These are phyloP conservation scores for Rhizopogon salebrosus DNA, from an alignment of 768 basidiomycete species.

Conservation along the genomic window DNA sequence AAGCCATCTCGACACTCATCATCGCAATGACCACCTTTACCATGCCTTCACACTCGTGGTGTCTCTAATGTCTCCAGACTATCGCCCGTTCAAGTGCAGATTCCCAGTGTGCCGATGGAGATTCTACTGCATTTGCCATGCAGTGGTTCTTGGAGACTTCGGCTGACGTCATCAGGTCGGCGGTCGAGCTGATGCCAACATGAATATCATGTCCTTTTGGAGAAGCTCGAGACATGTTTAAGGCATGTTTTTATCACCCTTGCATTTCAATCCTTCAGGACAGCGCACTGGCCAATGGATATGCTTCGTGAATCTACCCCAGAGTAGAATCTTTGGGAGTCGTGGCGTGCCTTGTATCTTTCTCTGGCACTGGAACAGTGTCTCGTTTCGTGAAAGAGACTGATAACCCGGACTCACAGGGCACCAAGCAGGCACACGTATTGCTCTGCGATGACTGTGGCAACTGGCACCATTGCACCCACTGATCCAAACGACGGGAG, in stretches of 20 bases:
- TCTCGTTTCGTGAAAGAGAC: neutral
- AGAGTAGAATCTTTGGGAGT: neutral
- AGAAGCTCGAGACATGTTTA: neutral
- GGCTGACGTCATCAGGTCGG: slow-evolving; percentile 1
- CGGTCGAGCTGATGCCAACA: neutral
- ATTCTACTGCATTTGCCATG: neutral
- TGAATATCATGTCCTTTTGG: neutral
- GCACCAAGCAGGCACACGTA: neutral
- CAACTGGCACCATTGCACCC: too few relatives aligned
- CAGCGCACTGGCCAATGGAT: neutral
- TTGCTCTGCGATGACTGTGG: neutral
- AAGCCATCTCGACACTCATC: slow-evolving; percentile 5
- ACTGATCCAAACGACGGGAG: neutral
- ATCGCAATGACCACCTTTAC: neutral
- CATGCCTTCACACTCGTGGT: neutral
- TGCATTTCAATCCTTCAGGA: neutral
- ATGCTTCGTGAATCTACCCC: neutral
- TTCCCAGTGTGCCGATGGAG: too few relatives aligned
- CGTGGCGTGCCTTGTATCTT: neutral
- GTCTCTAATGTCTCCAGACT: neutral
- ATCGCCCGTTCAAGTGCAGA: neutral
- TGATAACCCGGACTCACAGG: neutral
- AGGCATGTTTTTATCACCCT: neutral
- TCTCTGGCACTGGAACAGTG: neutral
- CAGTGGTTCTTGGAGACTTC: slow-evolving; percentile 10